A percentile compares a stretch with the other conserved stretches of the same genome.
These are phyloP conservation scores for Tetramitus jugosus DNA, from an alignment of 208 protist genomes.

Conservation along the genomic window DNA sequence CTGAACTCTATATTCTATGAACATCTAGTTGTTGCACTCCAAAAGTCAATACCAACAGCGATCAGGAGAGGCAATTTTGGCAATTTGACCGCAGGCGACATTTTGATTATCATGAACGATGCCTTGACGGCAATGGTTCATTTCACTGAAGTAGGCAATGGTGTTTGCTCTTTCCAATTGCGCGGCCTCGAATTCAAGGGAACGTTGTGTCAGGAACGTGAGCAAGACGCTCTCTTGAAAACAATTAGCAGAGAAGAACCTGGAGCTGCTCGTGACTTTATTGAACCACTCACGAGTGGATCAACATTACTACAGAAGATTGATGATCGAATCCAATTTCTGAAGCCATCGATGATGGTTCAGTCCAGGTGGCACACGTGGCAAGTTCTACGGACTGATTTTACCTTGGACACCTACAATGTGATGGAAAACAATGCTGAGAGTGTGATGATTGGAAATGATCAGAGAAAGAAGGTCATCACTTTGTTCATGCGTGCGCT, in stretches of 20 bases:
- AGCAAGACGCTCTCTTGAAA: neutral
- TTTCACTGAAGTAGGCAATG: constrained; percentile 20
- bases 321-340: neutral
- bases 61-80: neutral
- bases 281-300: neutral
- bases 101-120: constrained; percentile 18
- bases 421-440: neutral
- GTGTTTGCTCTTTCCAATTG: neutral
- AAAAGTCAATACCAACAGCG: neutral
- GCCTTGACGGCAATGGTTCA: neutral
- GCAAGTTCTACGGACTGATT: neutral
- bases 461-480: neutral
- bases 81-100: neutral
- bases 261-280: neutral
- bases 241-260: neutral
- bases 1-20: constrained; percentile 19
- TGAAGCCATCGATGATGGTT: neutral
- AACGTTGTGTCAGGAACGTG: constrained; percentile 15
- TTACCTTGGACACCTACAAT: constrained; percentile 3
- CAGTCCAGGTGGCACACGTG: neutral
- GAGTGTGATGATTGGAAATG: neutral
- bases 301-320: no score
- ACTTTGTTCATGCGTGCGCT: neutral
- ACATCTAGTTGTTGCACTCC: neutral
- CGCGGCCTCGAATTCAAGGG: constrained; percentile 19